Conservation (phyloP, 305 asterid species). For the Withania somnifera region DNA sequence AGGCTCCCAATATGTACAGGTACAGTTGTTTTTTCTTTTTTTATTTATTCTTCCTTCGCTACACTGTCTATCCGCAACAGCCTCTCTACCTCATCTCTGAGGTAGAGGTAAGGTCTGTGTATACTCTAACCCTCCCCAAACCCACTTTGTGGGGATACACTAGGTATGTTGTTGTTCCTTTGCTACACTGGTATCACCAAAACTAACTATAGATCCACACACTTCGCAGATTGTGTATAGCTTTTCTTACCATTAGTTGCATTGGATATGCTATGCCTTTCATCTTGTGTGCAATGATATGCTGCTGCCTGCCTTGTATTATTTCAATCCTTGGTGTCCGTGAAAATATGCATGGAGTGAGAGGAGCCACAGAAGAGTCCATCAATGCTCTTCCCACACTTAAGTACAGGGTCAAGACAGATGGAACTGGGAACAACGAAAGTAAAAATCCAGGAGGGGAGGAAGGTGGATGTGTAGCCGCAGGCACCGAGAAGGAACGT, state of each 20-base stretch:
- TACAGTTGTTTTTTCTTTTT: neutral
- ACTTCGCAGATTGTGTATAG: conserved; percentile 35
- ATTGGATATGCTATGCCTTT: conserved; percentile 47
- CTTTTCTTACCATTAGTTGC: conserved; percentile 39
- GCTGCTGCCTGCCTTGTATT: conserved; percentile 41
- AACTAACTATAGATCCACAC: neutral
- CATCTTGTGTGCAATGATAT: conserved; percentile 37
- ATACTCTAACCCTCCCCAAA: too few species aligned
- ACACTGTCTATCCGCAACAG: too few species aligned
- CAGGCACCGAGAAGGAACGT: conserved; percentile 86
- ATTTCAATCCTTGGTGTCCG: conserved; percentile 31
- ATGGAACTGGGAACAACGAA: neutral
- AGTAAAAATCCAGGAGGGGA: conserved; percentile 14
- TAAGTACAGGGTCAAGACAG: conserved; percentile 21
- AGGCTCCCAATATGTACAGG: conserved; percentile 42
- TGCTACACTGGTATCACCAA: neutral
- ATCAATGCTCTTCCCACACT: conserved; percentile 31
- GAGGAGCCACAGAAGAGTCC: conserved; percentile 34
- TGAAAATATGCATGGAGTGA: conserved; percentile 25
- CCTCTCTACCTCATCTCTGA: too few species aligned
- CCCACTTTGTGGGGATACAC: too few species aligned
- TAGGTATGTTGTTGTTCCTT: too few species aligned
- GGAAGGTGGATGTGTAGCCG: conserved; percentile 79
- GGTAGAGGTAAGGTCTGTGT: too few species aligned
- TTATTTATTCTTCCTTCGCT: neutral